Conservation (phyloP, 108 stramenopile species). For the Fistulifera pelliculosa region DNA sequence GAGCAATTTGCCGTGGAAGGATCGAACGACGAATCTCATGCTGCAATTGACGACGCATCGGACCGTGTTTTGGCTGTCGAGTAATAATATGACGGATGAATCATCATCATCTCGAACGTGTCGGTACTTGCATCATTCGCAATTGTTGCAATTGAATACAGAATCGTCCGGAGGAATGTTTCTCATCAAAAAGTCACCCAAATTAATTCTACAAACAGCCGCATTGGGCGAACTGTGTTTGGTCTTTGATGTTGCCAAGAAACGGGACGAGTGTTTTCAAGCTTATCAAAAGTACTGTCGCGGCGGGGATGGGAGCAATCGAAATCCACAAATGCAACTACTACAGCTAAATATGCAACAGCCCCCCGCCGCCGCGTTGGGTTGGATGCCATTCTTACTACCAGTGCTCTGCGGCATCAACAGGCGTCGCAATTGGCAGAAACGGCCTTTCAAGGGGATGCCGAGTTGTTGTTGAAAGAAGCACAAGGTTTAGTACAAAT, state of each 20-base stretch:
- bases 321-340: neutral
- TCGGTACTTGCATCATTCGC: constrained; percentile 37
- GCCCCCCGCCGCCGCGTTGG: constrained; percentile 17
- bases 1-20: constrained; percentile 12
- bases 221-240: constrained; percentile 52
- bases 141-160: constrained; percentile 17
- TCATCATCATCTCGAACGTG: no score
- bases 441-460: constrained; percentile 55
- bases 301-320: constrained; percentile 64
- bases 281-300: constrained; percentile 38
- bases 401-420: constrained; percentile 35
- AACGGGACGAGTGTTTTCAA: constrained; percentile 51
- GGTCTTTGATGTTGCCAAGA: constrained; percentile 33
- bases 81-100: no score
- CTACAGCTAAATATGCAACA: neutral
- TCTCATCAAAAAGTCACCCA: constrained; percentile 6
- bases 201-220: constrained; percentile 36
- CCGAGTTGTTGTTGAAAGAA: constrained; percentile 60
- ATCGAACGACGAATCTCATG: constrained; percentile 10
- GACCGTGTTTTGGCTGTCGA: constrained; percentile 30
- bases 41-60: constrained; percentile 56
- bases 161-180: neutral
- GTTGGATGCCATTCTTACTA: constrained; percentile 68
- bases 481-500: constrained; percentile 54
- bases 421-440: constrained; percentile 61